Evolutionary conservation across 208 protist species (phyloP).

Genomic region (Herpetomonas tarakana): DNA sequence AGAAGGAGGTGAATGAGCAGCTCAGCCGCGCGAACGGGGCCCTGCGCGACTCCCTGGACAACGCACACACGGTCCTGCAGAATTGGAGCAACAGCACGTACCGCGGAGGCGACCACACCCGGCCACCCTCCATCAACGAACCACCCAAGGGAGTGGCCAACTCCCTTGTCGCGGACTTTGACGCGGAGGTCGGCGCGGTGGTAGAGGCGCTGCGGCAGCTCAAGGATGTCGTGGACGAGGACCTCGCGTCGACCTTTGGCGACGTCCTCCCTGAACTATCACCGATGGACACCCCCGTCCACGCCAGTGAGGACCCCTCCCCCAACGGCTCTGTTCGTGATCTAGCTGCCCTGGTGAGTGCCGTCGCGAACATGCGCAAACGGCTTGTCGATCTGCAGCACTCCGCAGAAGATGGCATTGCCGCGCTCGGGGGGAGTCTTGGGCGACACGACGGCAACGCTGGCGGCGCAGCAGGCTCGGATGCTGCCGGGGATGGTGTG

Average conservation of each 20-base stretch:
- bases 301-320: neutral
- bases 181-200: neutral
- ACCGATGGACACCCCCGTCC: no score
- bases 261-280: neutral
- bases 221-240: conserved; percentile 4
- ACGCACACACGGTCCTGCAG: neutral
- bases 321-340: neutral
- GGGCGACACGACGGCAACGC: conserved; percentile 8
- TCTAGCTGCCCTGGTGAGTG: conserved; percentile 7
- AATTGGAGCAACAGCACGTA: neutral
- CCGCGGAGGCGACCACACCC: neutral
- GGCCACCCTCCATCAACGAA: neutral
- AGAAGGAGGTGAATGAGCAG: conserved; percentile 10
- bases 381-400: conserved; percentile 19
- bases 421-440: conserved; percentile 14
- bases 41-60: neutral
- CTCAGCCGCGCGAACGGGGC: conserved; percentile 1
- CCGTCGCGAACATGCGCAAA: conserved; percentile 19
- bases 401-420: conserved; percentile 24
- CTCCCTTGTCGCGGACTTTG: neutral
- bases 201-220: conserved; percentile 2
- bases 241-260: neutral
- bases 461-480: neutral
- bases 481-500: neutral
- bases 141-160: neutral